These are phyloP conservation scores for Pseudocercospora ulei DNA, from an alignment of 2,329 filamentous ascomycete species.

Conservation along the genomic window DNA sequence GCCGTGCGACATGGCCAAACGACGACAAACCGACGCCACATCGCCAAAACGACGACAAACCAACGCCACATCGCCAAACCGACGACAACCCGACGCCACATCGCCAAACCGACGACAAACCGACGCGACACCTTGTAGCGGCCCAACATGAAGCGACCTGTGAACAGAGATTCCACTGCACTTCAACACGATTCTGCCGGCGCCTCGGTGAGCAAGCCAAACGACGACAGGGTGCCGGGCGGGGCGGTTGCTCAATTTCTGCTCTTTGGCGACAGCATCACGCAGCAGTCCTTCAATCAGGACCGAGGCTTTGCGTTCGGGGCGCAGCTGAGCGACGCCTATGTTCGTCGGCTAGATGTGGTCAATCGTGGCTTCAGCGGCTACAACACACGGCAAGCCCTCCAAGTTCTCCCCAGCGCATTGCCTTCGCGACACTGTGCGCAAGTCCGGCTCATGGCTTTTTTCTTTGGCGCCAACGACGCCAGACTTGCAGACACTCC, in stretches of 20 bases:
- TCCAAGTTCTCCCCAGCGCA: conserved; percentile 58
- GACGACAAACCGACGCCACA: too few species aligned
- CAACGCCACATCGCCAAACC: too few species aligned
- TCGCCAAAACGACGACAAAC: too few species aligned
- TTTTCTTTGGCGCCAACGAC: conserved; percentile 87
- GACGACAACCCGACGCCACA: neutral
- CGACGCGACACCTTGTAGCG: neutral
- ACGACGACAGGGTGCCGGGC: conserved; percentile 24
- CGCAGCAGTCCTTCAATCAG: conserved; percentile 56
- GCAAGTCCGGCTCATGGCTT: conserved; percentile 50
- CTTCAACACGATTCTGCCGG: neutral
- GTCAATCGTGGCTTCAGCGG: conserved; percentile 79
- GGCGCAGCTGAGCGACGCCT: conserved; percentile 58
- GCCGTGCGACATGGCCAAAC: too few species aligned
- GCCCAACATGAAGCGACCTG: neutral
- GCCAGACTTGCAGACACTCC: conserved; percentile 56
- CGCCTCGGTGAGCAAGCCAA: neutral
- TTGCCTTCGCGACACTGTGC: conserved; percentile 56
- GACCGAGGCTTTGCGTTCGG: conserved; percentile 62
- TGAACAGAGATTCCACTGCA: neutral
- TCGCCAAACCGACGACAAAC: neutral
- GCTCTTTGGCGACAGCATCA: conserved; percentile 83
- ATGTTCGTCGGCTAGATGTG: conserved; percentile 69
- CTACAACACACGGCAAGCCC: conserved; percentile 68
- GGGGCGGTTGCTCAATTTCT: conserved; percentile 42